Percentiles rank a stretch among this genome's conserved stretches.
phyloP scores from a whole-genome alignment of 208 protist genomes.

The Trypanosoma mega region DNA sequence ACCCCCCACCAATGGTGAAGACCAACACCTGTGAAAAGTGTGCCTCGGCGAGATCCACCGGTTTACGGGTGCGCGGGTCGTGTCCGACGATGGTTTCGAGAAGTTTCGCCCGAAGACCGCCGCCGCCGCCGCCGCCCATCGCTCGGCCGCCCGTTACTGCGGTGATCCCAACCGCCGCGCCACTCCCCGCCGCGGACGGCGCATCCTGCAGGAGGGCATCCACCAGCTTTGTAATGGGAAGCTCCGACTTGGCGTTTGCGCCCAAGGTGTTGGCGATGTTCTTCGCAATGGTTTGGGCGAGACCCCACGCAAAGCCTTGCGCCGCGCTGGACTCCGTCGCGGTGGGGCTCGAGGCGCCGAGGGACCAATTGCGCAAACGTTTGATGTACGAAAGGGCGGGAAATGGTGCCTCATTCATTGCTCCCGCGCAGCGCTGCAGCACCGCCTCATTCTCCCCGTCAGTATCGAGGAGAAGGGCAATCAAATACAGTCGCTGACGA shows the following conservation, averaged over 20 bases:
- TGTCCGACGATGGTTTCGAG: conserved; percentile 69
- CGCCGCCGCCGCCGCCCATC: conserved; percentile 17
- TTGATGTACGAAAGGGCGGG: conserved; percentile 77
- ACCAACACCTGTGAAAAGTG: conserved; percentile 88
- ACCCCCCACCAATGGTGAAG: conserved; percentile 84
- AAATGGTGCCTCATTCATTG: conserved; percentile 33
- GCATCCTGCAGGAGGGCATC: conserved; percentile 81
- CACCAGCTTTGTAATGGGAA: conserved; percentile 86
- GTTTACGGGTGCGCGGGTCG: conserved; percentile 68
- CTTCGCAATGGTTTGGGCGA: conserved; percentile 85
- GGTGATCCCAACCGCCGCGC: not conserved
- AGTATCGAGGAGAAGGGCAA: conserved; percentile 74
- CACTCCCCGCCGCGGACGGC: conserved; percentile 4
- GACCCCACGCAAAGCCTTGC: conserved; percentile 76
- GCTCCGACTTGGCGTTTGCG: conserved; percentile 51
- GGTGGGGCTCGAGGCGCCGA: conserved; percentile 18
- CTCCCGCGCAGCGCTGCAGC: conserved; percentile 17
- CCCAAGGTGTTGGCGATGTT: conserved; percentile 77
- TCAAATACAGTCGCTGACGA: conserved; percentile 76
- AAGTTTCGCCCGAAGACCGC: conserved; percentile 24
- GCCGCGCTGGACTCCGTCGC: conserved; percentile 14
- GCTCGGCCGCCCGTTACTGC: not conserved
- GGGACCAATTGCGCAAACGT: conserved; percentile 75
- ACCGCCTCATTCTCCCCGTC: conserved; percentile 42
- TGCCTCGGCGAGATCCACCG: conserved; percentile 54